A percentile compares a stretch with the other conserved stretches of the same genome.
phyloP scores from a whole-genome alignment of 768 basidiomycete genomes.

The Coprinopsis cinerea region DNA sequence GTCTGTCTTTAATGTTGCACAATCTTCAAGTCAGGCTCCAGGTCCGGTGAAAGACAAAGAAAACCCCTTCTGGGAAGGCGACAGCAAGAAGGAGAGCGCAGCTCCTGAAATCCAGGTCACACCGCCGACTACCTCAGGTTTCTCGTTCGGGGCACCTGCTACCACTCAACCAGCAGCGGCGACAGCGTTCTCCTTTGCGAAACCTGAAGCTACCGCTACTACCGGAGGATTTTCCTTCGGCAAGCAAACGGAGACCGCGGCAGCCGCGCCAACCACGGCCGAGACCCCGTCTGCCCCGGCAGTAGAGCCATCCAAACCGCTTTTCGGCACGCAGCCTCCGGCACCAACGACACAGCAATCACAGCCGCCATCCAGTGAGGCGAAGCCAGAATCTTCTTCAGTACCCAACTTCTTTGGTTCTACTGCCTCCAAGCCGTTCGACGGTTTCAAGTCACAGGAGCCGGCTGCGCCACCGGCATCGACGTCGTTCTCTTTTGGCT shows the following conservation, averaged over 20 bases:
- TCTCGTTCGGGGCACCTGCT: too few relatives aligned
- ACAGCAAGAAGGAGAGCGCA: constrained; percentile 17
- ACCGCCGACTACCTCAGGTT: constrained; percentile 5
- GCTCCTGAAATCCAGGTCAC: background rate
- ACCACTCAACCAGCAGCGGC: too few relatives aligned
- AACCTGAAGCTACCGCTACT: constrained; percentile 11
- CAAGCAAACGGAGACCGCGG: background rate
- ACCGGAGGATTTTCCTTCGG: background rate
- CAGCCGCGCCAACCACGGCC: background rate
- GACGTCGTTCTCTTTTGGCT: constrained; percentile 16
- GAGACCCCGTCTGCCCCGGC: background rate
- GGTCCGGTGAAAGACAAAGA: constrained; percentile 33
- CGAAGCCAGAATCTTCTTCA: too few relatives aligned
- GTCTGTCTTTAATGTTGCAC: constrained; percentile 5
- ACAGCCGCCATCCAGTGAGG: too few relatives aligned
- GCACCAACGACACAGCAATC: too few relatives aligned
- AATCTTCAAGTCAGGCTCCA: constrained; percentile 13
- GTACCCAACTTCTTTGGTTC: background rate
- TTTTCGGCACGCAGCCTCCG: constrained; percentile 9
- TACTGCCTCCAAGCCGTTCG: background rate
- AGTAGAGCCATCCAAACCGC: constrained; percentile 1
- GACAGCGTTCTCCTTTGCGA: constrained; percentile 24
- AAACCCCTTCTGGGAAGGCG: constrained; percentile 41
- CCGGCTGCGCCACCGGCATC: background rate
- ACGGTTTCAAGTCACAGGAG: constrained; percentile 9